Evolutionary conservation across 192 early-diverging fungal genomes (phyloP), one percentile per base, ranked within the genome.

Genomic region (Lunasporangiospora selenospora): DNA sequence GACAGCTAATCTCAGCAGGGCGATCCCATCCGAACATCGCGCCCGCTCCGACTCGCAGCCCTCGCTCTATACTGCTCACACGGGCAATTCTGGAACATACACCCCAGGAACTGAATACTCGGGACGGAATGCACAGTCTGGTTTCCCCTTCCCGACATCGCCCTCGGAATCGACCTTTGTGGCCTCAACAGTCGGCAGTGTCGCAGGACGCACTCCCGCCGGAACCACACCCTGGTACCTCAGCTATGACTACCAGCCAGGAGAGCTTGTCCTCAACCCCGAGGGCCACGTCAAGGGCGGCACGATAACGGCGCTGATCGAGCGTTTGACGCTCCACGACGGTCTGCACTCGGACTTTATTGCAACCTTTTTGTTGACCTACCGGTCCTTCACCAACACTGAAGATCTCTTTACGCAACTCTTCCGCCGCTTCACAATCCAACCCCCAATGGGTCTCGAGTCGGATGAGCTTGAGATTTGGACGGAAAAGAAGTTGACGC

Each of bases 321-420:
- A 96, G 77, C 85, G 95, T 16, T 81, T 98, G 62, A 97, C 95
- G 0, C 78, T 93, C 21, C 96, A 98, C 53, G 94, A 98, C 60
- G 85, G 87, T 23, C 46, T 84, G 42, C 95, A 99, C 58, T 77
- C 89, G 41, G 88, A 88, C 73, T 98, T 93, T 77, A 90, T 87
- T 45, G 87, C 85, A n/a, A 92, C 95, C 0, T 98, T 99, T 71
- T 67, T 99, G 55, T 81, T 99, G 27, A 97, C 97, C 7, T 99
- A 97, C 83, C 93, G 93, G 18, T 94, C 95, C 15, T 98, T 98
- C 67, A 90, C 90, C 4, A 87, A 87, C 2, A 89, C 95, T 6
- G 81, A 80, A 12, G 90, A 93, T 47, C 83, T 99, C 26, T 85
- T 97, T 38, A 80, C 83, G 0, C 62, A 85, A 16, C 80, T 99